These are phyloP conservation scores for Fomes fomentarius DNA, from an alignment of 1,284 basidiomycete species.

Conservation along the genomic window DNA sequence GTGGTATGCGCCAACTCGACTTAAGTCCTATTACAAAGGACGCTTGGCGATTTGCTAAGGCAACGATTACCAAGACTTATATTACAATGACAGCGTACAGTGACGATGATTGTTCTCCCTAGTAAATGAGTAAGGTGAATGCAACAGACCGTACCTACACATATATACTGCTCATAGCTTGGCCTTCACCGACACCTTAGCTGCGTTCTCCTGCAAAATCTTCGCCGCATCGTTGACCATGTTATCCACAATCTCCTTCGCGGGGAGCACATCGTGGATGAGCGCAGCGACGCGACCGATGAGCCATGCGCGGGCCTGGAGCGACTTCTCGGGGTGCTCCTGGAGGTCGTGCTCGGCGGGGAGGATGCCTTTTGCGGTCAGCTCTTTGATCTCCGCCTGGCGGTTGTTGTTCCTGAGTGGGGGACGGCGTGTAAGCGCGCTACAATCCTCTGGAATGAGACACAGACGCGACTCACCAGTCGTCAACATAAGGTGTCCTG, in stretches of 20 bases:
- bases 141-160: no score
- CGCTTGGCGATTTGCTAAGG: no score
- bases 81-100: no score
- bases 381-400: constrained; percentile 72
- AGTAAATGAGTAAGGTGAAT: no score
- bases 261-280: constrained; percentile 76
- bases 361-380: constrained; percentile 78
- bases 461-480: constrained; percentile 27
- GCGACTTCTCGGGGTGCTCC: constrained; percentile 75
- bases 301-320: constrained; percentile 63
- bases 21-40: no score
- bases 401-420: constrained; percentile 71
- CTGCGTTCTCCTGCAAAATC: constrained; percentile 43
- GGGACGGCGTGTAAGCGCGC: no score
- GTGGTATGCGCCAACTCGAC: no score
- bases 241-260: constrained; percentile 78
- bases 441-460: background rate
- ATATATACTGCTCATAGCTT: constrained; percentile 39
- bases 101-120: no score
- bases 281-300: constrained; percentile 82
- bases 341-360: constrained; percentile 74
- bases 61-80: no score
- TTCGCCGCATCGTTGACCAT: constrained; percentile 76
- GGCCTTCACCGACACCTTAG: constrained; percentile 42
- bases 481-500: constrained; percentile 78